Conservation (phyloP, 1,139 yeast genomes). For the Geotrichum bryndzae region DNA sequence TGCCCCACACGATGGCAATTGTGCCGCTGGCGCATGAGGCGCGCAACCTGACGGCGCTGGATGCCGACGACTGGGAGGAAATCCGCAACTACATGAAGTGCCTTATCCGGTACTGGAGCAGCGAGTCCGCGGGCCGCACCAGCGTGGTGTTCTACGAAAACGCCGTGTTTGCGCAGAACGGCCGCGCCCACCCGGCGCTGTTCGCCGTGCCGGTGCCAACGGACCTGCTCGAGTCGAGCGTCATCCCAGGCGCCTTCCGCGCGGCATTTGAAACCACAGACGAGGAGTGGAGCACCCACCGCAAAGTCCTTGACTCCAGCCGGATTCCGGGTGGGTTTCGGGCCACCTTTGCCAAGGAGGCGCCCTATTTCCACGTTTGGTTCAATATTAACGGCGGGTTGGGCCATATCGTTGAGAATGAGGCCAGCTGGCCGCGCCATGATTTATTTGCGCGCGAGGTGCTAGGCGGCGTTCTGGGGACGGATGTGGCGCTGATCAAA, state of each 20-base stretch:
- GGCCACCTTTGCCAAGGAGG: conserved; percentile 41
- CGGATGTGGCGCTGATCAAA: conserved; percentile 35
- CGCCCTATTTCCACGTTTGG: conserved; percentile 50
- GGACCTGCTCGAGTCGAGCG: conserved; percentile 22
- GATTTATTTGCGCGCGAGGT: conserved; percentile 44
- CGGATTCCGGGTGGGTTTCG: conserved; percentile 35
- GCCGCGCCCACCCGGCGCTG: conserved; percentile 39
- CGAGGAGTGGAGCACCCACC: conserved; percentile 41
- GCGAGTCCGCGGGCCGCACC: conserved; percentile 28
- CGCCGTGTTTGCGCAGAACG: conserved; percentile 29
- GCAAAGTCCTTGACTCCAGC: conserved; percentile 37
- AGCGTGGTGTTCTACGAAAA: conserved; percentile 44
- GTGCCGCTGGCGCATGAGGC: conserved; percentile 41
- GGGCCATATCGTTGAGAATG: conserved; percentile 47
- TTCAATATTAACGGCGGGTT: conserved; percentile 43
- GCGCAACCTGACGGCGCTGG: conserved; percentile 39
- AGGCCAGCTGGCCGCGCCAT: conserved; percentile 41
- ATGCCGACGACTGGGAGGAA: conserved; percentile 43
- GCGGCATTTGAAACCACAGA: conserved; percentile 39
- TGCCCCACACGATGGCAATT: conserved; percentile 36
- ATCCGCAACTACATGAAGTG: conserved; percentile 42
- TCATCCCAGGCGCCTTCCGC: conserved; percentile 38
- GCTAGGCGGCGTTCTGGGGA: conserved; percentile 41
- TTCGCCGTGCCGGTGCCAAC: conserved; percentile 42
- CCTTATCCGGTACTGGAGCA: conserved; percentile 38